Evolutionary conservation across 768 basidiomycete genomes (phyloP).

Genomic region (Leccinum disarticulatum): DNA sequence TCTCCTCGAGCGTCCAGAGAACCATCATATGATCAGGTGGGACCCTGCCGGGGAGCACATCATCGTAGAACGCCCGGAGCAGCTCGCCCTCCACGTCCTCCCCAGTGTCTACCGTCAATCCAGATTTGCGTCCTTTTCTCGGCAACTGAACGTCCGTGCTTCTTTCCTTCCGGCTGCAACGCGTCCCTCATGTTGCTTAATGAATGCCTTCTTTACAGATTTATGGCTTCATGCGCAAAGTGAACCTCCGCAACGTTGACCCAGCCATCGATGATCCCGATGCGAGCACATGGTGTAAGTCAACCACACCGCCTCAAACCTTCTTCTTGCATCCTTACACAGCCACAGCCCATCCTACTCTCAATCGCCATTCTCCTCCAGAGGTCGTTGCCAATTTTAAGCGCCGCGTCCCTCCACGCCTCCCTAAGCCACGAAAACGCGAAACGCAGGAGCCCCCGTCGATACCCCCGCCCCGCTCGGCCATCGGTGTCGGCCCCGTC

Average conservation of each 20-base stretch:
- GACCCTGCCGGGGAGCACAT: constrained; percentile 91
- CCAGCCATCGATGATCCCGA: constrained; percentile 94
- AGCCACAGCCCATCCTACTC: constrained; percentile 77
- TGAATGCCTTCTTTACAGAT: constrained; percentile 54
- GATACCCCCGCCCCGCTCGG: constrained; percentile 75
- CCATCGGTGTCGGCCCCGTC: constrained; percentile 66
- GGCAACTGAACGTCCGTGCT: constrained; percentile 88
- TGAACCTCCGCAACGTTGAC: constrained; percentile 93
- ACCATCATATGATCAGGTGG: constrained; percentile 97
- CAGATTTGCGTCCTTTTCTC: constrained; percentile 94
- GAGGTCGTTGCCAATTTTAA: constrained; percentile 94
- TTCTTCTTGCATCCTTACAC: constrained; percentile 20
- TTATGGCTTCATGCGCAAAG: constrained; percentile 98
- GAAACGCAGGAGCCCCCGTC: constrained; percentile 66
- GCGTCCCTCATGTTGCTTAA: constrained; percentile 23
- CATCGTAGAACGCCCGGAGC: constrained; percentile 92
- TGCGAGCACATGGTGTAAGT: constrained; percentile 95
- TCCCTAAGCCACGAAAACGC: constrained; percentile 84
- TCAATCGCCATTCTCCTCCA: constrained; percentile 86
- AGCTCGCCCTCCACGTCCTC: constrained; percentile 90
- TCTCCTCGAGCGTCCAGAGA: constrained; percentile 86
- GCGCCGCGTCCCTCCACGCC: constrained; percentile 90
- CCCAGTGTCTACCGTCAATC: constrained; percentile 95
- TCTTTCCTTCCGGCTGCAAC: constrained; percentile 19
- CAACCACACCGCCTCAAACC: constrained; percentile 16